These are phyloP conservation scores for Barbarea vulgaris DNA, from an alignment of 345 rosid genomes.

Conservation along the genomic window DNA sequence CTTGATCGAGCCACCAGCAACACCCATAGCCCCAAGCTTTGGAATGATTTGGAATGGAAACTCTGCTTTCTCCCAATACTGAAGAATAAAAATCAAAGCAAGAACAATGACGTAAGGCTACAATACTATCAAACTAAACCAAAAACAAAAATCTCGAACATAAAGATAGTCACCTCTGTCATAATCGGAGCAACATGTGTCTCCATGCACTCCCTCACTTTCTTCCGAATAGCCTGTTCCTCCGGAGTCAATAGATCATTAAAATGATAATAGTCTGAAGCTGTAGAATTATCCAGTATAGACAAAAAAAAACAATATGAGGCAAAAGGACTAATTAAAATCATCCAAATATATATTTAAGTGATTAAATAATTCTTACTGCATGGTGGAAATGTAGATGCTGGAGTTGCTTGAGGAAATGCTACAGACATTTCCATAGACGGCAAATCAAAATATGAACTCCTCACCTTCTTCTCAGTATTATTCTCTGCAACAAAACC, in stretches of 20 bases:
- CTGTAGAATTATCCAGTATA: conserved; percentile 44
- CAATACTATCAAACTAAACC: background rate
- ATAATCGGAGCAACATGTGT: conserved; percentile 90
- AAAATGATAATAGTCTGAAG: conserved; percentile 78
- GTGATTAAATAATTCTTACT: conserved; percentile 46
- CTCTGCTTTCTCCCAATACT: conserved; percentile 99
- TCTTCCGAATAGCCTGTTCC: conserved; percentile 64
- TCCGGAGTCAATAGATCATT: conserved; percentile 79
- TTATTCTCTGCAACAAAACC: conserved; percentile 38
- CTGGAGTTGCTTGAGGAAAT: conserved; percentile 98
- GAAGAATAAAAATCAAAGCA: conserved; percentile 22
- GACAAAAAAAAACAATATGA: background rate
- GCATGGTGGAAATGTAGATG: conserved; percentile 77
- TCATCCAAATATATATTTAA: background rate
- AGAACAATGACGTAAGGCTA: background rate
- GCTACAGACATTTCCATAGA: conserved; percentile 76
- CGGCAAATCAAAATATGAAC: conserved; percentile 63
- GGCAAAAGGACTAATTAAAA: background rate
- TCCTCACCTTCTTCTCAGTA: conserved; percentile 40
- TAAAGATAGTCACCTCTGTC: conserved; percentile 60
- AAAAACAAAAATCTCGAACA: background rate
- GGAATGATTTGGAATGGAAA: conserved; percentile 90
- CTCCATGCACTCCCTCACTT: conserved; percentile 88
- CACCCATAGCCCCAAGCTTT: conserved; percentile 59
- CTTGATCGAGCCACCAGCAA: conserved; percentile 92